Base-by-base conservation (phyloP, 2,329 filamentous ascomycete species). In the Aspergillus eucalypticola region DNA sequence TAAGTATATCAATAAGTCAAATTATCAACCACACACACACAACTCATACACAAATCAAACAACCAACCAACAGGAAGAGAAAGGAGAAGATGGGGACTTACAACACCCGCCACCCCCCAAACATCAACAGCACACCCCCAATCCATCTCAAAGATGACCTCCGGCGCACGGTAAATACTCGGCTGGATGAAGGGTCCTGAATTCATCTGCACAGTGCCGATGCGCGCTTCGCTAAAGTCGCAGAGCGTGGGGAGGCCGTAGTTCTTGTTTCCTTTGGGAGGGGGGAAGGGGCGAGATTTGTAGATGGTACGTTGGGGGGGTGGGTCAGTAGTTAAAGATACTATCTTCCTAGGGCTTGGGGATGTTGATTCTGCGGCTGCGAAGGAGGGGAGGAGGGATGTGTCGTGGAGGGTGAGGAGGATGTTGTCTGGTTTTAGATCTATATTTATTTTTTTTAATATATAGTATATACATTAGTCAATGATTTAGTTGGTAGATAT, bases 111-210 rank as follows among this genome's bases (percentile, higher is more conserved):
- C 29, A 32, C 29, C 3, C 80, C 82, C 82, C 81, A 84, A 51
- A 84, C 80, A 68, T 84, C 82, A 27, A 83, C 68, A 23, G 73
- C 61, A 54, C 77, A 79, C 1, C 69, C 71, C 82, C 81, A 84
- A 0, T 74, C 69, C 11, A 73, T 72, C 63, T 76, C 69, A 3
- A 84, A 68, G 5, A 83, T 80, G 5, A 83, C 76, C 65, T 84
- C 71, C 11, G 71, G 68, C 2, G 69, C 69, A 52, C 69, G 57
- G 38, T 74, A 74, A 21, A 73, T 66, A 58, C 69, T 61, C 6
- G 71, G 70, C 39, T 86, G 60, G 75, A 84, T 64, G 70, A 79
- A 60, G 66, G 79, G 67, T 73, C 84, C 63, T 63, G 75, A 64
- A 2, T 32, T 11, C 15, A 68, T 55, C 8, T 65, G 62, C 69